Conservation (phyloP, 2,329 filamentous ascomycete species). For the Ophiostoma novo-ulmi region DNA sequence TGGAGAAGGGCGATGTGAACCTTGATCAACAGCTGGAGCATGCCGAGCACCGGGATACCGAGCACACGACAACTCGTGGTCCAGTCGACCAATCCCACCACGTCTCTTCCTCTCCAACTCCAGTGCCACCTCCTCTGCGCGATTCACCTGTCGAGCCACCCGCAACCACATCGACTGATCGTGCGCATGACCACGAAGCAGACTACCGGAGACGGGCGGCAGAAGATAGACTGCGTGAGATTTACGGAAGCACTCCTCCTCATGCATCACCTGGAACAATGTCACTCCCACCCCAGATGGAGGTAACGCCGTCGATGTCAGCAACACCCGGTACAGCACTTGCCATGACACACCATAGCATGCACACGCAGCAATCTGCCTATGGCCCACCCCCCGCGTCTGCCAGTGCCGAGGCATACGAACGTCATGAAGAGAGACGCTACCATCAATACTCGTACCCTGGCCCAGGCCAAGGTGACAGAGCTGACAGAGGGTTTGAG, state of each 20-base stretch:
- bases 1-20: background rate
- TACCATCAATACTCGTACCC: constrained; percentile 22
- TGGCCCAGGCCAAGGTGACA: background rate
- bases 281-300: background rate
- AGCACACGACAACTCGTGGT: constrained; percentile 1
- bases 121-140: background rate
- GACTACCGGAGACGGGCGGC: constrained; percentile 38
- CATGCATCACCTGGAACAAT: constrained; percentile 15
- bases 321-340: background rate
- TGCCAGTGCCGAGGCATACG: constrained; percentile 32
- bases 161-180: background rate
- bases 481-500: background rate
- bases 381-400: constrained; percentile 28
- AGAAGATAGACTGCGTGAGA: constrained; percentile 50
- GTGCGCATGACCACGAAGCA: background rate
- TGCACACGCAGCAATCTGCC: constrained; percentile 13
- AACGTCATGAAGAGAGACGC: constrained; percentile 33
- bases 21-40: background rate
- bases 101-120: constrained; percentile 4
- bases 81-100: constrained; percentile 21
- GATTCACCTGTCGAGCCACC: constrained; percentile 12
- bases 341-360: background rate
- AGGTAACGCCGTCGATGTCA: background rate
- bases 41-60: constrained; percentile 7
- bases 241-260: constrained; percentile 42